Evolutionary conservation across 1,284 basidiomycete species (phyloP).

Genomic region (Ganoderma meredithae): DNA sequence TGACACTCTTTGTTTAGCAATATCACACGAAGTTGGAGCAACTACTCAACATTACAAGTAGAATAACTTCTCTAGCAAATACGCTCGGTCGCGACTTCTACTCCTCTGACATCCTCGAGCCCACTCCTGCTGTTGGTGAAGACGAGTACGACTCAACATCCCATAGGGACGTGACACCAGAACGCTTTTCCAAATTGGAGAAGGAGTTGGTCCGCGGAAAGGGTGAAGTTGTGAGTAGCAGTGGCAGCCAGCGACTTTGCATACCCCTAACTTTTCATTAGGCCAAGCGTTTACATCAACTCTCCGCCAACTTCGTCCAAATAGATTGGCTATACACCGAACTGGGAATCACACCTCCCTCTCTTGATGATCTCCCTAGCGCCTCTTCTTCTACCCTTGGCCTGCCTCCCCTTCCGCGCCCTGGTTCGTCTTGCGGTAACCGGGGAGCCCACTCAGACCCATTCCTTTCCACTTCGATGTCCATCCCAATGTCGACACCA

Average conservation of each 20-base stretch:
- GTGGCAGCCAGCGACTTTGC: not conserved
- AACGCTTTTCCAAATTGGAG: slow-evolving; percentile 79
- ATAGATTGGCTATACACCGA: slow-evolving; percentile 85
- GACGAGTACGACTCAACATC: slow-evolving; percentile 48
- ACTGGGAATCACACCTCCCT: slow-evolving; percentile 70
- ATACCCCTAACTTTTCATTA: slow-evolving; percentile 38
- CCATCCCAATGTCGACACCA: slow-evolving; percentile 41
- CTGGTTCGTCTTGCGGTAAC: slow-evolving; percentile 48
- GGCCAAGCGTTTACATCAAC: slow-evolving; percentile 70
- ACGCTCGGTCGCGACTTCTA: slow-evolving; percentile 72
- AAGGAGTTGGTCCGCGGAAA: slow-evolving; percentile 83
- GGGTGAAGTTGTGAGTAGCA: slow-evolving; percentile 71
- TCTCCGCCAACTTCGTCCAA: slow-evolving; percentile 71
- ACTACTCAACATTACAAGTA: slow-evolving; percentile 67
- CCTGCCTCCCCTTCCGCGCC: slow-evolving; percentile 46
- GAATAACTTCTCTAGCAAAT: slow-evolving; percentile 61
- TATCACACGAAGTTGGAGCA: slow-evolving; percentile 86
- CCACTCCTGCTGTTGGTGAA: slow-evolving; percentile 51
- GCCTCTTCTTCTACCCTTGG: slow-evolving; percentile 50
- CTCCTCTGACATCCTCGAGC: slow-evolving; percentile 60
- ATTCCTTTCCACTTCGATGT: slow-evolving; percentile 52
- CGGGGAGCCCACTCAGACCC: slow-evolving; percentile 48
- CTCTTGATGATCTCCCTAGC: slow-evolving; percentile 53
- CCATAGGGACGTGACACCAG: slow-evolving; percentile 75
- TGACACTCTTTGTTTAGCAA: slow-evolving; percentile 48